These are phyloP conservation scores for Trichoderma asperellum DNA, from an alignment of 2,329 filamentous ascomycete genomes.

Conservation along the genomic window DNA sequence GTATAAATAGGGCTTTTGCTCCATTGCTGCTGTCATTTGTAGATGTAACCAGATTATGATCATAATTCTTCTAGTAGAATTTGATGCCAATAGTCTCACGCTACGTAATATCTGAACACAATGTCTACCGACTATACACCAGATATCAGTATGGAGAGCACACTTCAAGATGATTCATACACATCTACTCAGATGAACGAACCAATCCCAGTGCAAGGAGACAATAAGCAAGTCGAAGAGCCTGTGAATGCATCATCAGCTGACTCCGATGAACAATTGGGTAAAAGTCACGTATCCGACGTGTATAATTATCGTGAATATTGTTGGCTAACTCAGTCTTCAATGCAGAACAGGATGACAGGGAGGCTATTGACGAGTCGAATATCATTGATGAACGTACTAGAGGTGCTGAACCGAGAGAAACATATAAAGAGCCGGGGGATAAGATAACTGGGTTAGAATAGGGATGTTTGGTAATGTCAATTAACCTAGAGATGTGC, in stretches of 20 bases:
- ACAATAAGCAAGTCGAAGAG: slow-evolving; percentile 18
- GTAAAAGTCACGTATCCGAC: neutral
- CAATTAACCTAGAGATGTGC: no score
- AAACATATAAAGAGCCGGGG: slow-evolving; percentile 41
- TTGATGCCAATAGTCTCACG: no score
- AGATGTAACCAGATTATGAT: no score
- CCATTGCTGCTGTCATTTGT: no score
- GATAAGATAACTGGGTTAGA: slow-evolving; percentile 31
- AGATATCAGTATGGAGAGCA: neutral
- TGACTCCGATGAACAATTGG: slow-evolving; percentile 17
- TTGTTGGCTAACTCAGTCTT: neutral
- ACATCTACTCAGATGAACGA: neutral
- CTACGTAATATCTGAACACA: neutral
- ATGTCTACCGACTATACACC: neutral
- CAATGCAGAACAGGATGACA: slow-evolving; percentile 41
- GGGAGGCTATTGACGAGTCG: slow-evolving; percentile 43
- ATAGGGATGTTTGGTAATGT: neutral
- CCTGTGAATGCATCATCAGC: slow-evolving; percentile 9
- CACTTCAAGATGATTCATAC: slow-evolving; percentile 21
- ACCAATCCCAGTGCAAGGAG: slow-evolving; percentile 21
- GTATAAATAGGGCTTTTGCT: neutral
- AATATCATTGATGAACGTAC: slow-evolving; percentile 46
- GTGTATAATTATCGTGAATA: neutral
- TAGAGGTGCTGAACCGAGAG: slow-evolving; percentile 37
- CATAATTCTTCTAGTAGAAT: no score